Percentiles rank a stretch among this genome's conserved stretches.
Conservation (phyloP, 129 eudicot genomes). For the Flaveria robusta region DNA sequence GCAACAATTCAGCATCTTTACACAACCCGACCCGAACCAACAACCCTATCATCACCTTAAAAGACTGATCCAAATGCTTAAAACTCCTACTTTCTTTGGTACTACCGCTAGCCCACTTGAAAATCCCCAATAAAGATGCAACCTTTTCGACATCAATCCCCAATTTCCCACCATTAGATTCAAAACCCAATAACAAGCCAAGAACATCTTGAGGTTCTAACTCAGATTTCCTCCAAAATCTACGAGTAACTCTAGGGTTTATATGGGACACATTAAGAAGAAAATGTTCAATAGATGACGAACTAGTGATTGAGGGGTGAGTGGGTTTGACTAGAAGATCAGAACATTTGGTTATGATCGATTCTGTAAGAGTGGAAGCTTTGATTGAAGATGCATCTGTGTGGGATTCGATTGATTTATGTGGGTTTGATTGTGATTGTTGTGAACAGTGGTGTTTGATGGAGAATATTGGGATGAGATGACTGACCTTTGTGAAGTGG, state of each 20-base stretch:
- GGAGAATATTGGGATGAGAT: conserved; percentile 23
- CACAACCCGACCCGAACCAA: conserved; percentile 60
- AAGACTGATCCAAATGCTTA: conserved; percentile 57
- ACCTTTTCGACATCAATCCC: conserved; percentile 54
- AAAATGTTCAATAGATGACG: conserved; percentile 42
- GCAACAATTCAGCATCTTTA: conserved; percentile 64
- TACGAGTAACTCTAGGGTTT: conserved; percentile 61
- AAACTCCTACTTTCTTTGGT: conserved; percentile 37
- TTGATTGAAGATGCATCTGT: conserved; percentile 28
- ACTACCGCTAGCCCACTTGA: conserved; percentile 51
- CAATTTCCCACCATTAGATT: conserved; percentile 32
- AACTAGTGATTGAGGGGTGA: conserved; percentile 20
- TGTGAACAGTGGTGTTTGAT: conserved; percentile 20
- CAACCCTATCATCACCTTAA: conserved; percentile 60
- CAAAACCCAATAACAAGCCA: conserved; percentile 62
- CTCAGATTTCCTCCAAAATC: conserved; percentile 49
- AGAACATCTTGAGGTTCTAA: conserved; percentile 62
- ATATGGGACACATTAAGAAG: conserved; percentile 48
- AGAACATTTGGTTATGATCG: conserved; percentile 46
- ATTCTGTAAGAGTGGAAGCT: conserved; percentile 39
- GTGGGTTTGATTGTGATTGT: conserved; percentile 17
- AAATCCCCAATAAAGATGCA: conserved; percentile 71
- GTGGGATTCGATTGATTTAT: conserved; percentile 31
- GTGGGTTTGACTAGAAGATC: conserved; percentile 14
- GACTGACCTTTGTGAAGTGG: conserved; percentile 41